Evolutionary conservation across 2,329 filamentous ascomycete genomes (phyloP), one percentile per base, ranked within the genome.

Genomic region (Sclerotiophoma versabilis): DNA sequence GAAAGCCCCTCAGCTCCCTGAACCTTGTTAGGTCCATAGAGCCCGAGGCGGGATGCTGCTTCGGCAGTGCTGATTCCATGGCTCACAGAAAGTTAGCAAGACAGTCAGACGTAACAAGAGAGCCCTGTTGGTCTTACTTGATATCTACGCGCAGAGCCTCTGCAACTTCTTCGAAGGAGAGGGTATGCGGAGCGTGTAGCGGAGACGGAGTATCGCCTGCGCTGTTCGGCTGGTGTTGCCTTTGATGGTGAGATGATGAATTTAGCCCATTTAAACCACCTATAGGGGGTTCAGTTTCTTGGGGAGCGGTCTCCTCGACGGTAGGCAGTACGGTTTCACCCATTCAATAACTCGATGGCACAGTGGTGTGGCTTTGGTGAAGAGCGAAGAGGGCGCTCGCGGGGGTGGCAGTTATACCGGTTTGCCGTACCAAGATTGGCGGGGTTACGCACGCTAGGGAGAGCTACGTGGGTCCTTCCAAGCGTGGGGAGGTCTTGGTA

Each of bases 1-100:
- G 88, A 90, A 77, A 88, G 77, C 75, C 87, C 85, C 77, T 87
- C 85, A 80, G 87, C 84, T 76, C 85, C 84, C 76, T 88, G 84
- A 79, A 91, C 84, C 72, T 83, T 83, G 79, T 92, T 92, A 65
- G 84, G 82, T 64, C 88, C 89, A 83, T 90, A 80, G 71, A 82
- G 80, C 74, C 77, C 76, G 69, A 91, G 81, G 73, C 88, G 88
- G 78, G 80, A 80, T 75, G 83, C 81, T 60, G 87, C 88, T 74
- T 90, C 87, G 63, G 79, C 71, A 66, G 74, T 76, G 71, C 80
- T 82, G 77, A 91, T 81, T 70, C 88, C 88, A 87, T 88, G 64
- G 63, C 72, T 75, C 52, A 12, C 29, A 3, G 30, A 33, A 15
- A 29, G 54, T 74, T 44, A 73, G 67, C 56, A 33, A 42, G n/a